Evolutionary conservation across 352 stramenopile species (phyloP).

Genomic region (Pythium aquatile): DNA sequence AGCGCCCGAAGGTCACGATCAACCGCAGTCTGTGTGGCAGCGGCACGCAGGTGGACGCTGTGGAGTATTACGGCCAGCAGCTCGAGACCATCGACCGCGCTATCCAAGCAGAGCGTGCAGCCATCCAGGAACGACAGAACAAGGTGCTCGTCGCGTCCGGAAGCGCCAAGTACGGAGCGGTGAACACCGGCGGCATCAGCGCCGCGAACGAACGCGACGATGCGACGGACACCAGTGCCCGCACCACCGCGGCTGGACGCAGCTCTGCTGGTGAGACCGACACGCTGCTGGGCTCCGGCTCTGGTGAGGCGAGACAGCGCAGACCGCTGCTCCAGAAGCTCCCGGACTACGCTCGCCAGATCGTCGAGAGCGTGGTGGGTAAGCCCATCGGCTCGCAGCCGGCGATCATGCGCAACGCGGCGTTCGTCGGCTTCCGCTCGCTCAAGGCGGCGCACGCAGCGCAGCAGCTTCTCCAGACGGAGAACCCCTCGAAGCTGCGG

Average conservation of each 20-base stretch:
- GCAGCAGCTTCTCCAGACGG: conserved; percentile 71
- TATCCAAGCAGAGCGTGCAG: conserved; percentile 43
- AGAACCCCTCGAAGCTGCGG: conserved; percentile 61
- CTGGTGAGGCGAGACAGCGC: background rate
- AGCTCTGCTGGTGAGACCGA: background rate
- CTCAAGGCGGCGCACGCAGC: conserved; percentile 63
- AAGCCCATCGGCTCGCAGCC: conserved; percentile 32
- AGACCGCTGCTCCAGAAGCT: conserved; percentile 21
- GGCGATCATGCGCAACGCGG: conserved; percentile 56
- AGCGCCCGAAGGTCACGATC: conserved; percentile 39
- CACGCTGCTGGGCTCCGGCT: background rate
- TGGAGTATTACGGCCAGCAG: conserved; percentile 53
- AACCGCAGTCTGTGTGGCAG: conserved; percentile 40
- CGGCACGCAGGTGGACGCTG: conserved; percentile 53
- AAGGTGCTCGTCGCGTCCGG: conserved; percentile 15
- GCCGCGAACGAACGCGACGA: conserved; percentile 18
- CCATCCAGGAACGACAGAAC: conserved; percentile 51
- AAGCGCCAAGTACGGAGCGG: conserved; percentile 20
- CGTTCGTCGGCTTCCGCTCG: conserved; percentile 71
- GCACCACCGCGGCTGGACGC: background rate
- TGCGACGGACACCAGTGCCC: conserved; percentile 4
- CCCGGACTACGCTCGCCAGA: conserved; percentile 27
- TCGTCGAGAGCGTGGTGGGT: conserved; percentile 26
- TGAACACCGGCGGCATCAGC: conserved; percentile 14
- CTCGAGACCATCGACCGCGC: conserved; percentile 50